These are phyloP conservation scores for Pulveroboletus frians DNA, from an alignment of 768 basidiomycete genomes.

Conservation along the genomic window DNA sequence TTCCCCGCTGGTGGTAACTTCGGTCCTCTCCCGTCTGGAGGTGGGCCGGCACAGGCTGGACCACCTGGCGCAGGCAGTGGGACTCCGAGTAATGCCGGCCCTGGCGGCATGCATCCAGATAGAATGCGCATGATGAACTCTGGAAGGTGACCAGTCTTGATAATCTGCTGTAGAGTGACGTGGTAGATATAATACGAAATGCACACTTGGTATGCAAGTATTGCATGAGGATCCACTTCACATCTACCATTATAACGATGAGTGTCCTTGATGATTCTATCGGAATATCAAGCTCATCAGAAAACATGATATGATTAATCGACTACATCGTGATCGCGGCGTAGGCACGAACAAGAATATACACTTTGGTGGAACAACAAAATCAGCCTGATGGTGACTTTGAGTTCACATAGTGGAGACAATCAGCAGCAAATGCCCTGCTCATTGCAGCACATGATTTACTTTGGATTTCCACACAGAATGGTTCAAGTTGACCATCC, in stretches of 20 bases:
- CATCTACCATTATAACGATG: not conserved
- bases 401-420: conserved; percentile 13
- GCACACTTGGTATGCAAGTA: not conserved
- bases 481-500: conserved; percentile 38
- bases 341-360: no score
- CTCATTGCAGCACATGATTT: conserved; percentile 17
- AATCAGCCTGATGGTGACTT: not conserved
- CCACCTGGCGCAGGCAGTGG: conserved; percentile 33
- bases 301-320: no score
- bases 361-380: no score
- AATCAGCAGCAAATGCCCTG: conserved; percentile 20
- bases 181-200: not conserved
- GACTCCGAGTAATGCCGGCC: conserved; percentile 36
- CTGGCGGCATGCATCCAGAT: conserved; percentile 81
- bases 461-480: conserved; percentile 38
- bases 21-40: conserved; percentile 37
- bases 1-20: conserved; percentile 31
- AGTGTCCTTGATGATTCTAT: not conserved
- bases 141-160: conserved; percentile 16
- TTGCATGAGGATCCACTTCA: not conserved
- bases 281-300: not conserved
- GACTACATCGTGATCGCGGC: no score
- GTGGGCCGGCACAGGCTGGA: conserved; percentile 39
- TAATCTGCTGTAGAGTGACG: not conserved
- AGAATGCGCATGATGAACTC: conserved; percentile 71